Evolutionary conservation across 2,329 filamentous ascomycete species (phyloP).

Genomic region (Alternaria tenuissima): DNA sequence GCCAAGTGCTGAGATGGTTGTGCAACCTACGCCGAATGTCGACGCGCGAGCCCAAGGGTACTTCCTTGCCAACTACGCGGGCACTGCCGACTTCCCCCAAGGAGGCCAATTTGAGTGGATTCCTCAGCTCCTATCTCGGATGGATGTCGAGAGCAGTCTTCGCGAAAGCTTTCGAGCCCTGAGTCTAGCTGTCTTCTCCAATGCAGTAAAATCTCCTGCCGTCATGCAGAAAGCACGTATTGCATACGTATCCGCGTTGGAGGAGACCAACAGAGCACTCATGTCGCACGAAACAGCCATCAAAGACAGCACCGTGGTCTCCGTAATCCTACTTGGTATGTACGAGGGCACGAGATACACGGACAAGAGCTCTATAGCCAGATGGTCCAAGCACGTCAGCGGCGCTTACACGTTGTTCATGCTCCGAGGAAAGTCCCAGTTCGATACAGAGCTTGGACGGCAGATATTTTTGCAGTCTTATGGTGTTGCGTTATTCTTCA

Average conservation of each 20-base stretch:
- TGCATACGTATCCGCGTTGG: conserved; percentile 37
- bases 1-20: conserved; percentile 22
- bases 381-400: conserved; percentile 45
- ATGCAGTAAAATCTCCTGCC: conserved; percentile 29
- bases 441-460: conserved; percentile 27
- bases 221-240: conserved; percentile 37
- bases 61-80: conserved; percentile 42
- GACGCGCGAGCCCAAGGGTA: conserved; percentile 42
- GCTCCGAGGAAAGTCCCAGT: conserved; percentile 40
- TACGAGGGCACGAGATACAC: conserved; percentile 46
- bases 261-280: conserved; percentile 36
- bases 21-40: conserved; percentile 29
- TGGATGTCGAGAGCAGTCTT: conserved; percentile 28
- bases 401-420: conserved; percentile 44
- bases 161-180: conserved; percentile 35
- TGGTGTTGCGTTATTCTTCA: conserved; percentile 31
- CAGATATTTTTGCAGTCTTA: conserved; percentile 45
- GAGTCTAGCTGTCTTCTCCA: conserved; percentile 36
- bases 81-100: conserved; percentile 31
- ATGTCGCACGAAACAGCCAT: conserved; percentile 22
- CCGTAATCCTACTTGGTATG: conserved; percentile 45
- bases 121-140: conserved; percentile 27
- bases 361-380: conserved; percentile 35
- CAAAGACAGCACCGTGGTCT: conserved; percentile 39
- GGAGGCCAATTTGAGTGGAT: conserved; percentile 42